These are phyloP conservation scores for Metschnikowia henanensis DNA, from an alignment of 805 yeast species.

Conservation along the genomic window DNA sequence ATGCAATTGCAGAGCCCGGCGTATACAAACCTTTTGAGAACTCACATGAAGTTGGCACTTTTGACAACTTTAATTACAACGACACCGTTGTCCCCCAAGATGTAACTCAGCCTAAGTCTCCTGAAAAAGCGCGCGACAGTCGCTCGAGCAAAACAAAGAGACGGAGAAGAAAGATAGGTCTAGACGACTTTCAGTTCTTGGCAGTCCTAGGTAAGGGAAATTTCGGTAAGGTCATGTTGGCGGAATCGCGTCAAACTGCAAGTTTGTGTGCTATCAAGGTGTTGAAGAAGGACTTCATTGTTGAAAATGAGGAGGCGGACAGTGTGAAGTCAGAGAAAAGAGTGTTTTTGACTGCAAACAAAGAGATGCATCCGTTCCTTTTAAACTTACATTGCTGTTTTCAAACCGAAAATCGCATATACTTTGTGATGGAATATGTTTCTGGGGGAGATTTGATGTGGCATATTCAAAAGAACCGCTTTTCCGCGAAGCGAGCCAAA, in stretches of 20 bases:
- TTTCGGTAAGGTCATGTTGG: slow-evolving; percentile 97
- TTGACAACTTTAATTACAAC: slow-evolving; percentile 30
- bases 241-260: slow-evolving; percentile 83
- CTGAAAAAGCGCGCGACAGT: neutral
- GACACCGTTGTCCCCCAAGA: slow-evolving; percentile 12
- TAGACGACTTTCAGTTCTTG: slow-evolving; percentile 91
- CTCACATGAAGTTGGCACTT: slow-evolving; percentile 3
- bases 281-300: slow-evolving; percentile 90
- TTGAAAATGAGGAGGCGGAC: slow-evolving; percentile 95
- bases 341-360: slow-evolving; percentile 82
- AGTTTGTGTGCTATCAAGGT: slow-evolving; percentile 94
- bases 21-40: slow-evolving; percentile 12
- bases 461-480: slow-evolving; percentile 93
- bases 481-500: slow-evolving; percentile 89
- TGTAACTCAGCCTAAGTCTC: neutral
- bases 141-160: slow-evolving; percentile 30
- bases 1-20: slow-evolving; percentile 2
- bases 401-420: slow-evolving; percentile 96
- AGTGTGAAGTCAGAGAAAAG: slow-evolving; percentile 93
- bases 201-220: slow-evolving; percentile 98
- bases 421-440: slow-evolving; percentile 97
- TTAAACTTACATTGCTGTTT: slow-evolving; percentile 91
- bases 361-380: slow-evolving; percentile 89
- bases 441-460: slow-evolving; percentile 99
- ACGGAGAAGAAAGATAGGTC: slow-evolving; percentile 74